Evolutionary conservation across 768 basidiomycete species (phyloP), one percentile per base, ranked within the genome.

Genomic region (Leccinum olivaceopallidum): DNA sequence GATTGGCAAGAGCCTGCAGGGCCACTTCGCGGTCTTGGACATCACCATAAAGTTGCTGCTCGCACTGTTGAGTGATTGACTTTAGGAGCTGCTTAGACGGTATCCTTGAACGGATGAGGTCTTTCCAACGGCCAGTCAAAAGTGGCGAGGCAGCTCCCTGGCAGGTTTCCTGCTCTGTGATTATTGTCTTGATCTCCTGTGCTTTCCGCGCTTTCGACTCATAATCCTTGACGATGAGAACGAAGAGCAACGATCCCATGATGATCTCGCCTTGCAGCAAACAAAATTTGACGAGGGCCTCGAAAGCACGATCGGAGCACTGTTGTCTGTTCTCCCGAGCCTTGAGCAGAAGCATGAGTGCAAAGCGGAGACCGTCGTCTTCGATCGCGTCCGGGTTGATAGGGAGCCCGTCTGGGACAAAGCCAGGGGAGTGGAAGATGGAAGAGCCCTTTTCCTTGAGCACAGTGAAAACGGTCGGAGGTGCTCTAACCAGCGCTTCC

Each of bases 221-320:
- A 77, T 81, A 88, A 32, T 90, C 87, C 63, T 87, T 83, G 48
- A 90, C 73, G 20, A 90, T 68, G 47, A 84, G 73, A 1, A 81
- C 87, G 58, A 92, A 89, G 6, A 92, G 74, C 28, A 92, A 73
- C 1, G 88, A 86, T 0, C 84, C 90, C n/a, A 89, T 78, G 44
- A 93, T 80, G 53, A 94, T 85, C 69, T 94, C 92, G 26, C 90
- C 89, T 54, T 93, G 90, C 42, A 91, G 70, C 20, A 94, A 76
- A 58, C 87, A 89, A 9, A 86, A 80, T 4, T 81, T 76, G 63
- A 92, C 78, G 53, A 91, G 72, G 2, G 78, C 77, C 55, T 81
- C 80, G 67, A 85, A 90, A 79, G 90, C 84, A 32, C 77, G 75
- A n/a, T 81, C 73, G 2, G 84, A 83, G 49, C 86, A 81, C 32